Percentiles rank a stretch among this genome's conserved stretches.
phyloP scores from a whole-genome alignment of 306 rosid genomes.

The Malus asiatica region DNA sequence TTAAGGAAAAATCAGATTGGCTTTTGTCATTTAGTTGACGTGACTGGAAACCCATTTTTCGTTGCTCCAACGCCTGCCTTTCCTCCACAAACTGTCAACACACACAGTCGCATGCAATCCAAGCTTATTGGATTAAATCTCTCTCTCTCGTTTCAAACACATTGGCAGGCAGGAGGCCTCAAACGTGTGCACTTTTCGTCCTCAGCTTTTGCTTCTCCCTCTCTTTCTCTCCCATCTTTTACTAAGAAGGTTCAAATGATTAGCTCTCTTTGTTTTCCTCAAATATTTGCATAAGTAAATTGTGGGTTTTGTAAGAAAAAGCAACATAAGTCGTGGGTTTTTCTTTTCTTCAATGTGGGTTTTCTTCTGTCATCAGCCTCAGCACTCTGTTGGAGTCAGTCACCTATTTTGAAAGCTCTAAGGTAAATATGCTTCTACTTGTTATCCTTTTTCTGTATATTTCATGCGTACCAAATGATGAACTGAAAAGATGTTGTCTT shows the following conservation, averaged over 20 bases:
- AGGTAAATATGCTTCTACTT: conserved; percentile 32
- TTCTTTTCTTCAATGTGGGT: conserved; percentile 30
- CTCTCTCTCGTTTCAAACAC: not conserved
- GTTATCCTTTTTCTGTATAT: not conserved
- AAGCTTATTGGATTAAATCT: not conserved
- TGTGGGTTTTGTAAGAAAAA: conserved; percentile 13
- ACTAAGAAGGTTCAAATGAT: not conserved
- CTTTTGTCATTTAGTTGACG: not conserved
- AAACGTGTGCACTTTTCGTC: conserved; percentile 52
- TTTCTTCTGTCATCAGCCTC: conserved; percentile 33
- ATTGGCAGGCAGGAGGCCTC: not conserved
- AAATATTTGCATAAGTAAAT: conserved; percentile 2
- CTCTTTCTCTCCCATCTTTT: not conserved
- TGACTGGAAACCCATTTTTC: not conserved
- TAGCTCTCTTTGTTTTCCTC: conserved; percentile 1
- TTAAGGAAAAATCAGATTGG: conserved; percentile 14
- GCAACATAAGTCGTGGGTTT: conserved; percentile 20
- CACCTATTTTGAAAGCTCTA: conserved; percentile 49
- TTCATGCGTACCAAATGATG: not conserved
- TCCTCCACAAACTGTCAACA: conserved; percentile 17
- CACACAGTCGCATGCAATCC: not conserved
- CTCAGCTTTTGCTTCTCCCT: conserved; percentile 21
- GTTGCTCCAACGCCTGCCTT: not conserved
- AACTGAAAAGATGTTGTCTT: not conserved
- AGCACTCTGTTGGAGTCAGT: conserved; percentile 61